These are phyloP conservation scores for Cladophialophora carrionii DNA, from an alignment of 2,329 filamentous ascomycete species.

Conservation along the genomic window DNA sequence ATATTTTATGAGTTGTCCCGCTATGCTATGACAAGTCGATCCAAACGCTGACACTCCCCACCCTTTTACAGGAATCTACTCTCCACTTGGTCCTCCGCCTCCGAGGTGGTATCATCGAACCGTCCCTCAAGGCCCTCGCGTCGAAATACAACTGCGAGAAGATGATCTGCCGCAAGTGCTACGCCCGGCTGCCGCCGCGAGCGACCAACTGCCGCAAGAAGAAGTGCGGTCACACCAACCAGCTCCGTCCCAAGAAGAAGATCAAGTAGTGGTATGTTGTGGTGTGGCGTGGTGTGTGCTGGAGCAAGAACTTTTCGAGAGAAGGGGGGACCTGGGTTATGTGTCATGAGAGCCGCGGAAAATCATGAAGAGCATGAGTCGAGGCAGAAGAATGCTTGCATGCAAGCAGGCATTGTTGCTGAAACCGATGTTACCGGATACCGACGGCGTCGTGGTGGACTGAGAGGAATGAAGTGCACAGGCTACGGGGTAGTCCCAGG, in stretches of 20 bases:
- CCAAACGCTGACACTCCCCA: neutral
- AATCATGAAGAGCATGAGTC: neutral
- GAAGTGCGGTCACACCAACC: constrained; percentile 99
- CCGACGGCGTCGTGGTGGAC: neutral
- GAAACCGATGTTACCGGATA: neutral
- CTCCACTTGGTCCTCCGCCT: constrained; percentile 98
- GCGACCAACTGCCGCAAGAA: constrained; percentile 99
- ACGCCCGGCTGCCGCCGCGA: constrained; percentile 96
- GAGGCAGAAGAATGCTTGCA: neutral
- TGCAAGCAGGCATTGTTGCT: neutral
- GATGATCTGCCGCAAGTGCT: constrained; percentile 99
- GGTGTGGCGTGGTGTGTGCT: constrained; percentile 36
- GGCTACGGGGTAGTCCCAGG: neutral
- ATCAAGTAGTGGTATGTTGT: constrained; percentile 71
- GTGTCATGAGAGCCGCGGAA: neutral
- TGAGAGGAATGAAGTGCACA: neutral
- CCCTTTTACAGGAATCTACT: constrained; percentile 75
- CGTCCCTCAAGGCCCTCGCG: constrained; percentile 95
- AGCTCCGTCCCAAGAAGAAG: constrained; percentile 99
- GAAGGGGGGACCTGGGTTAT: constrained; percentile 1
- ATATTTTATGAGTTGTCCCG: neutral
- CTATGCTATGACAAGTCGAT: neutral
- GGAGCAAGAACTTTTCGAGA: neutral
- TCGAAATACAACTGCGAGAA: constrained; percentile 99
- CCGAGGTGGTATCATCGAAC: constrained; percentile 98